phyloP scores from a whole-genome alignment of 805 yeast genomes.

The Wickerhamomyces subpelliculosus region DNA sequence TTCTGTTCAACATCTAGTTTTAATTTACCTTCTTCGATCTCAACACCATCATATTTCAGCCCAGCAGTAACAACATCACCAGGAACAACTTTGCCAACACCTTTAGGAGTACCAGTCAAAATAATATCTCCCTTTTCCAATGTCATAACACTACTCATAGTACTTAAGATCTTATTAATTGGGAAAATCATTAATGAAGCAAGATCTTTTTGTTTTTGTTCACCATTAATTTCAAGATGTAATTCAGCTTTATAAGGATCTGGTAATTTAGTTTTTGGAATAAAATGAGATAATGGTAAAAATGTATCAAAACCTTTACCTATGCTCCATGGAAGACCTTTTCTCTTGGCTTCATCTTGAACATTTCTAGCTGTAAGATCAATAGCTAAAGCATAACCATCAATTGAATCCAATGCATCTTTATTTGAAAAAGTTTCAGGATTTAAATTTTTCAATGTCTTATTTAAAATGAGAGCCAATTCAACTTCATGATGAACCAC shows the following conservation, averaged over 20 bases:
- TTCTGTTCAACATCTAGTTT: constrained; percentile 31
- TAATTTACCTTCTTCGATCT: constrained; percentile 39
- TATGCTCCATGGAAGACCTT: constrained; percentile 94
- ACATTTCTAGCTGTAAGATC: constrained; percentile 96
- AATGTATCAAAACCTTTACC: constrained; percentile 97
- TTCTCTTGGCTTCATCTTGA: constrained; percentile 88
- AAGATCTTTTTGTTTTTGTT: constrained; percentile 61
- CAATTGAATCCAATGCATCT: constrained; percentile 73
- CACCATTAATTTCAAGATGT: constrained; percentile 63
- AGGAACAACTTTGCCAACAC: constrained; percentile 78
- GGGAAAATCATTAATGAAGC: constrained; percentile 85
- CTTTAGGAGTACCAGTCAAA: constrained; percentile 95
- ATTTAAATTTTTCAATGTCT: constrained; percentile 53
- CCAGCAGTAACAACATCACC: constrained; percentile 75
- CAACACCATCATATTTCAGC: constrained; percentile 46
- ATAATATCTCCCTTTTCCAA: constrained; percentile 85
- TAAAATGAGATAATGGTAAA: constrained; percentile 73
- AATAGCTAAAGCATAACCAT: constrained; percentile 82
- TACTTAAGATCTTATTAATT: constrained; percentile 69
- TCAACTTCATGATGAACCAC: constrained; percentile 91
- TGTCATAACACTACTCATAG: constrained; percentile 87
- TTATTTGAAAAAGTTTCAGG: constrained; percentile 46
- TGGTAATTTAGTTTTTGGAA: constrained; percentile 57
- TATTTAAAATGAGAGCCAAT: constrained; percentile 69
- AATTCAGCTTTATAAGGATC: constrained; percentile 70